Evolutionary conservation across 345 rosid genomes (phyloP).

Genomic region (Salix arbutifolia): DNA sequence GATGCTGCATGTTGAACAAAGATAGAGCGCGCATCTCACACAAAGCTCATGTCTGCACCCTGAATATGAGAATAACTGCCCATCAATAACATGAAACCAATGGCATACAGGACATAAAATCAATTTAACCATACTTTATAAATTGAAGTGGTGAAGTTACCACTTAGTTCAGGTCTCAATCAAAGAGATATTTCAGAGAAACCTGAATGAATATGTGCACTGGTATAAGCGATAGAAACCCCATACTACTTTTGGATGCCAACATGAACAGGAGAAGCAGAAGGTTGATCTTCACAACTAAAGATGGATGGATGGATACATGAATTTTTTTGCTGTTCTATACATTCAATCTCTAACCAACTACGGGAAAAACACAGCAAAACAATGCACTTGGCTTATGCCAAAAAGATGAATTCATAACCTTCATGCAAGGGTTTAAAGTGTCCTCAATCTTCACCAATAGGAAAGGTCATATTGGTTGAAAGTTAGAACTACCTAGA

Average conservation of each 20-base stretch:
- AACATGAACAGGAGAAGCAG: background rate
- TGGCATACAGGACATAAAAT: background rate
- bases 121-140: background rate
- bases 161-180: background rate
- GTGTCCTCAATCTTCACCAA: background rate
- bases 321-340: background rate
- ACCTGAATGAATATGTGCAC: background rate
- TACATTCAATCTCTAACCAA: background rate
- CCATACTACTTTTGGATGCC: background rate
- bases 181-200: background rate
- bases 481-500: background rate
- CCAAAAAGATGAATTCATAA: background rate
- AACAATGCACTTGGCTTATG: background rate
- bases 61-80: slow-evolving; percentile 24
- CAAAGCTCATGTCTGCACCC: slow-evolving; percentile 96
- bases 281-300: background rate
- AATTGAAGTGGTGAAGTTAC: background rate
- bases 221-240: background rate
- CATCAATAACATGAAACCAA: slow-evolving; percentile 5
- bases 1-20: slow-evolving; percentile 76
- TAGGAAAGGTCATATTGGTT: background rate
- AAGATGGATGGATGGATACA: background rate
- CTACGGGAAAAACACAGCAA: background rate
- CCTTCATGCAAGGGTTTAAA: background rate
- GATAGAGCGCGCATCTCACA: slow-evolving; percentile 89